Conservation (phyloP, 257 asterid species). For the Apocynum venetum region DNA sequence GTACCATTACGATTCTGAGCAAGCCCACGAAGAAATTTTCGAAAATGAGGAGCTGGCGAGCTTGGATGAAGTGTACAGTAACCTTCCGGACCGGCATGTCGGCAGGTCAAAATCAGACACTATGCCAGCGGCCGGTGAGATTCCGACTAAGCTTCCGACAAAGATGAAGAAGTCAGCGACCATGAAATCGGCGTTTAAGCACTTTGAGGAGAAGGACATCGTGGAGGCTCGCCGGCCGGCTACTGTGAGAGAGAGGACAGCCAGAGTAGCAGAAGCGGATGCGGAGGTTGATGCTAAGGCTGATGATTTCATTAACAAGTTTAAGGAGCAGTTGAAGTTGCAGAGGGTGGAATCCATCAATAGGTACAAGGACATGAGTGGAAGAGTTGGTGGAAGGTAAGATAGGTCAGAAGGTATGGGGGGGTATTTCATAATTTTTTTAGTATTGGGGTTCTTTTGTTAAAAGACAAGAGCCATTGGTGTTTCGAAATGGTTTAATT, state of each 20-base stretch:
- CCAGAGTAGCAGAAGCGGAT: conserved; percentile 39
- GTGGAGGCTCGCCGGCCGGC: conserved; percentile 68
- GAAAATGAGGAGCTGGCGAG: conserved; percentile 29
- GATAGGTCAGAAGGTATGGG: conserved; percentile 8
- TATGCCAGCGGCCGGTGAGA: conserved; percentile 48
- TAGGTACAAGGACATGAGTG: conserved; percentile 67
- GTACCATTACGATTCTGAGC: conserved; percentile 17
- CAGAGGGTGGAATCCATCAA: conserved; percentile 80
- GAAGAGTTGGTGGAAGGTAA: conserved; percentile 47
- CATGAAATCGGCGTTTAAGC: conserved; percentile 40
- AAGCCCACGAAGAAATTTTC: conserved; percentile 20
- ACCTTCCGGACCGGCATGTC: conserved; percentile 31
- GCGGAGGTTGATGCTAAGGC: conserved; percentile 75
- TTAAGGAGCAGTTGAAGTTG: conserved; percentile 76
- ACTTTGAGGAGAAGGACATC: conserved; percentile 40
- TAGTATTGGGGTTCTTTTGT: conserved; percentile 24
- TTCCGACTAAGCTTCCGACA: conserved; percentile 36
- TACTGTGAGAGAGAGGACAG: conserved; percentile 46
- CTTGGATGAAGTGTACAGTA: conserved; percentile 60
- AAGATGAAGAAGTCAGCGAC: conserved; percentile 64
- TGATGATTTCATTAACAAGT: conserved; percentile 72
- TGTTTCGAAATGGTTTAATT: conserved; percentile 7
- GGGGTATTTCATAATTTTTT: conserved; percentile 30
- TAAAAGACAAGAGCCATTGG: background rate
- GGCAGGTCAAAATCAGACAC: conserved; percentile 57